Evolutionary conservation across 768 basidiomycete genomes (phyloP), one percentile per base, ranked within the genome.

Genomic region (Tulasnella sp.): DNA sequence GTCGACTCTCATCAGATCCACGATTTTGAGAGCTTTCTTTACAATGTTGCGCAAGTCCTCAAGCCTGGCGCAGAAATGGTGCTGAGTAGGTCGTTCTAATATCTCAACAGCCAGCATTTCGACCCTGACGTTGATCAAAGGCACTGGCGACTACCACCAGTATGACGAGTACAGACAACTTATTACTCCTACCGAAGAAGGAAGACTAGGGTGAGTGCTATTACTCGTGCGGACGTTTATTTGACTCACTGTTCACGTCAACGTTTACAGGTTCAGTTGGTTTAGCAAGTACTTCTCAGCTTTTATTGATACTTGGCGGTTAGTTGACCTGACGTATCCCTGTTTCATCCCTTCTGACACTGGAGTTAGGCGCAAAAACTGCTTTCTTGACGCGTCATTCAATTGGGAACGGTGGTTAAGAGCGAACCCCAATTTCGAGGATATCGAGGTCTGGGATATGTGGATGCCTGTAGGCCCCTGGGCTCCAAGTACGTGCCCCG

Each of bases 21-120:
- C 32, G 55, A 57, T 32, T 57, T 57, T 36, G 21, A n/a, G 31
- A 21, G n/a, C n/a, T 57, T 48, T 46, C 35, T 57, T 6, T 57
- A 57, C 25, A 46, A 45, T 17, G 6, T 57, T 29, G 55, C 55
- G 4, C 21, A 57, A 32, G 17, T 45, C 4, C 55, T 57, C 35
- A 29, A 37, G 15, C 55, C 55, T 1, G 55, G 55, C 12, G 55
- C 42, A 14, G 21, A n/a, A n/a, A n/a, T n/a, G n/a, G n/a, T n/a
- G n/a, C n/a, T n/a, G n/a, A n/a, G n/a, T n/a, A n/a, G n/a, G n/a
- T n/a, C n/a, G n/a, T n/a, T n/a, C n/a, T n/a, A n/a, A n/a, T n/a
- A n/a, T n/a, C n/a, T n/a, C n/a, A n/a, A n/a, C n/a, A n/a, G n/a
- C n/a, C n/a, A n/a, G n/a, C n/a, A n/a, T n/a, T n/a, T n/a, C n/a